Evolutionary conservation across 2,329 filamentous ascomycete genomes (phyloP).

Genomic region (Curvularia lunata): DNA sequence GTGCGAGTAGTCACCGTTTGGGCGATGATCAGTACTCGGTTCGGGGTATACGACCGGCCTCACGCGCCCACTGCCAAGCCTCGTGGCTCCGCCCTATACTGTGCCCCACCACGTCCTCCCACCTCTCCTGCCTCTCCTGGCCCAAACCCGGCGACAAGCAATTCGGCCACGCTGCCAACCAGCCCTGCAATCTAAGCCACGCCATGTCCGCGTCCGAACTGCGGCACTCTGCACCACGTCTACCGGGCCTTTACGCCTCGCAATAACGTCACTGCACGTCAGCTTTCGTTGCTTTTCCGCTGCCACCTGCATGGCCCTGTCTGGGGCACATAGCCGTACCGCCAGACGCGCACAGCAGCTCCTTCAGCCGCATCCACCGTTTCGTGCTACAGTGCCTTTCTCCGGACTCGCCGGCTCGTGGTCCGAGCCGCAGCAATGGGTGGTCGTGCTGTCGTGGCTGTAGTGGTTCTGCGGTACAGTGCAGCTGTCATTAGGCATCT

Average conservation of each 20-base stretch:
- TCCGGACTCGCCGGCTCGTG: not conserved
- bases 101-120: no score
- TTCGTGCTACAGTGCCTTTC: not conserved
- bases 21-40: no score
- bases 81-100: no score
- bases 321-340: not conserved
- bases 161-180: no score
- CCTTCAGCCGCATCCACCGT: not conserved
- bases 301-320: not conserved
- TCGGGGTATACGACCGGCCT: no score
- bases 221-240: no score
- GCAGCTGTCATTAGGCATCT: not conserved
- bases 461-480: not conserved
- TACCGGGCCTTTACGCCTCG: not conserved
- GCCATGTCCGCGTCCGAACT: no score
- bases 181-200: no score
- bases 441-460: not conserved
- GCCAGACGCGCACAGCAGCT: not conserved
- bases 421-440: not conserved
- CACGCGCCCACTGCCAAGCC: no score
- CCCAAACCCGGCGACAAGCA: no score
- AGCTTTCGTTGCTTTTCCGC: conserved; percentile 1
- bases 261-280: conserved; percentile 2
- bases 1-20: no score
- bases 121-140: no score